Evolutionary conservation across 768 basidiomycete species (phyloP).

Genomic region (Fomitopsis pulvina): DNA sequence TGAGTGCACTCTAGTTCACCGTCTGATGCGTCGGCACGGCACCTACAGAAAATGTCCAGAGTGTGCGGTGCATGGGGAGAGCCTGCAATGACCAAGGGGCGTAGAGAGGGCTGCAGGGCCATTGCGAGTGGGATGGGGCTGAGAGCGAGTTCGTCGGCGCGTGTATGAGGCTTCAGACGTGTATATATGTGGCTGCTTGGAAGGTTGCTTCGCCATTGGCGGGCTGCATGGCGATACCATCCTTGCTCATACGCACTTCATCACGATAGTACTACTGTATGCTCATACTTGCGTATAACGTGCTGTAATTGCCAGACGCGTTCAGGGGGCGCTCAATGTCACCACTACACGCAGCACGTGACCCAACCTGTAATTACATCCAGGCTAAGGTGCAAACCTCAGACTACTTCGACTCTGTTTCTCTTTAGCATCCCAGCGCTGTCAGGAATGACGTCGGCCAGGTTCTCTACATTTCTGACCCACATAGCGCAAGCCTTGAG

Average conservation of each 20-base stretch:
- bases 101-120: constrained; percentile 75
- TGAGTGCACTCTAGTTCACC: neutral
- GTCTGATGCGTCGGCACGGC: neutral
- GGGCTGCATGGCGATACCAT: too few species aligned
- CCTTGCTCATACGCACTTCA: too few species aligned
- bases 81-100: constrained; percentile 60
- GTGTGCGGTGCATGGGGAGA: constrained; percentile 58
- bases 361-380: too few species aligned
- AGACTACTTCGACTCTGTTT: neutral
- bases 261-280: too few species aligned
- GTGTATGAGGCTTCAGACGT: neutral
- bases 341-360: too few species aligned
- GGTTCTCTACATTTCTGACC: constrained; percentile 53
- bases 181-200: neutral
- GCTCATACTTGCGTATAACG: too few species aligned
- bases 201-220: too few species aligned
- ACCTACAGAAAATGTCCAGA: constrained; percentile 71
- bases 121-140: constrained; percentile 29
- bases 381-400: too few species aligned
- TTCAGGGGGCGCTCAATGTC: too few species aligned
- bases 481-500: constrained; percentile 57
- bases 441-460: constrained; percentile 19
- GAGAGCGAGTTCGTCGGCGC: neutral
- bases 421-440: neutral
- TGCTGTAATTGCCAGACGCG: too few species aligned